Percentiles rank a stretch among this genome's conserved stretches.
Evolutionary conservation across 495 filamentous ascomycete species (phyloP).

Genomic region (Aspergillus incahuasiensis): DNA sequence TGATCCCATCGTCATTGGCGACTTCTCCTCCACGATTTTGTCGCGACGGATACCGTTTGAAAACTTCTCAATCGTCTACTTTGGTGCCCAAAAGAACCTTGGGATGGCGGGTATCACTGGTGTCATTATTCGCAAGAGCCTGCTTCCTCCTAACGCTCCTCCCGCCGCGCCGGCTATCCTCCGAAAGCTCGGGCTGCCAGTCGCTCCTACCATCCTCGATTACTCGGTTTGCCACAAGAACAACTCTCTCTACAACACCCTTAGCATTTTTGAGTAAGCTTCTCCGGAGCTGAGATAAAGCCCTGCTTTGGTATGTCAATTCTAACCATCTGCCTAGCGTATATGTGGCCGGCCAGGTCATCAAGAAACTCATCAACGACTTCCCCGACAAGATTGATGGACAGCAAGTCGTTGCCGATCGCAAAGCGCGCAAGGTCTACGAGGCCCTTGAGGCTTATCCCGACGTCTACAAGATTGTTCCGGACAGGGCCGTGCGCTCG

Average conservation of each 20-base stretch:
- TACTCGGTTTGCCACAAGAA: slow-evolving; percentile 80
- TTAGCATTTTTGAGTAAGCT: slow-evolving; percentile 85
- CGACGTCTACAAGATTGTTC: slow-evolving; percentile 65
- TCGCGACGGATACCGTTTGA: slow-evolving; percentile 60
- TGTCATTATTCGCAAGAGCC: slow-evolving; percentile 68
- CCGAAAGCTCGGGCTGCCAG: slow-evolving; percentile 67
- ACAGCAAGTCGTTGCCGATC: slow-evolving; percentile 48
- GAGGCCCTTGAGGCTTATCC: slow-evolving; percentile 66
- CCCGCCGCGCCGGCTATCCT: slow-evolving; percentile 60
- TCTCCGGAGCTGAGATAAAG: no score
- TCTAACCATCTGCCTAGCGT: slow-evolving; percentile 42
- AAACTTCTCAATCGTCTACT: slow-evolving; percentile 55
- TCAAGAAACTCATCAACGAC: slow-evolving; percentile 54
- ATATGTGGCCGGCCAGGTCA: slow-evolving; percentile 81
- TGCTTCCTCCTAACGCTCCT: slow-evolving; percentile 60
- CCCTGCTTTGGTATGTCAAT: background rate
- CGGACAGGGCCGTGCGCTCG: slow-evolving; percentile 65
- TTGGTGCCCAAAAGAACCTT: slow-evolving; percentile 72
- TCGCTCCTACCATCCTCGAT: slow-evolving; percentile 67
- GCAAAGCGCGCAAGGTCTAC: slow-evolving; percentile 71
- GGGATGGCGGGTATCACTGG: slow-evolving; percentile 82
- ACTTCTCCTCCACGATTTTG: slow-evolving; percentile 75
- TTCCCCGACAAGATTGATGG: slow-evolving; percentile 39
- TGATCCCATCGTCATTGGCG: slow-evolving; percentile 68
- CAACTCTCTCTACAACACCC: slow-evolving; percentile 89